These are phyloP conservation scores for Sporobolomyces roseus DNA, from an alignment of 768 basidiomycete species.

Conservation along the genomic window DNA sequence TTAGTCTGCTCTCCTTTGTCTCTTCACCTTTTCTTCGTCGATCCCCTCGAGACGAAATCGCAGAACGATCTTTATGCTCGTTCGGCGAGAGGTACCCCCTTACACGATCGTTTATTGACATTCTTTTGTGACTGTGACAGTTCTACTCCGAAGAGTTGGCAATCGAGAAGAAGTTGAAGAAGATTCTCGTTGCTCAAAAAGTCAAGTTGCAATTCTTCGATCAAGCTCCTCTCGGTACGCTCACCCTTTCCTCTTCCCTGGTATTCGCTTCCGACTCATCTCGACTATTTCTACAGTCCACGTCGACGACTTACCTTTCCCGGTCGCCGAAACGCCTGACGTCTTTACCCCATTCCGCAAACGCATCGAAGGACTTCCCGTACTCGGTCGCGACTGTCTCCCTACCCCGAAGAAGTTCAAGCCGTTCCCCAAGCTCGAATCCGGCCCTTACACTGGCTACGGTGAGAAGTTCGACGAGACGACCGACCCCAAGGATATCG, in stretches of 20 bases:
- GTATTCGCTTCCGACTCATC: slow-evolving; percentile 37
- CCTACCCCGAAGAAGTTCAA: slow-evolving; percentile 43
- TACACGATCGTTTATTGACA: not conserved
- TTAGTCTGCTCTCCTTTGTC: slow-evolving; percentile 37
- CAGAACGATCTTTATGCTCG: not conserved
- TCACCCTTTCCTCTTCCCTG: slow-evolving; percentile 9
- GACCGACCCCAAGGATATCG: slow-evolving; percentile 23
- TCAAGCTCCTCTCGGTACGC: slow-evolving; percentile 37
- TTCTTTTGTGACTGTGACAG: not conserved
- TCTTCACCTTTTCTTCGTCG: not conserved
- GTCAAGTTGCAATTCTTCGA: slow-evolving; percentile 34
- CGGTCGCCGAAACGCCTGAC: slow-evolving; percentile 47
- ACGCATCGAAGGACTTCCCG: slow-evolving; percentile 50
- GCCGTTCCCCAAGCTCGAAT: slow-evolving; percentile 43
- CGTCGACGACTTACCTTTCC: slow-evolving; percentile 47
- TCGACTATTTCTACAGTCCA: slow-evolving; percentile 43
- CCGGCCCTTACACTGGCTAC: slow-evolving; percentile 33
- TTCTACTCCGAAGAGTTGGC: slow-evolving; percentile 42
- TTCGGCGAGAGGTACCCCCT: not conserved
- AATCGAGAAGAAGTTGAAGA: slow-evolving; percentile 29
- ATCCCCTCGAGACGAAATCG: too few species aligned
- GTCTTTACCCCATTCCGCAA: slow-evolving; percentile 53
- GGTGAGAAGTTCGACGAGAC: slow-evolving; percentile 19
- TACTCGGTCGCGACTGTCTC: slow-evolving; percentile 49
- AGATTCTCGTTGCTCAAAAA: not conserved